phyloP scores from a whole-genome alignment of 2,329 filamentous ascomycete species.

The Thielaviopsis euricoi region DNA sequence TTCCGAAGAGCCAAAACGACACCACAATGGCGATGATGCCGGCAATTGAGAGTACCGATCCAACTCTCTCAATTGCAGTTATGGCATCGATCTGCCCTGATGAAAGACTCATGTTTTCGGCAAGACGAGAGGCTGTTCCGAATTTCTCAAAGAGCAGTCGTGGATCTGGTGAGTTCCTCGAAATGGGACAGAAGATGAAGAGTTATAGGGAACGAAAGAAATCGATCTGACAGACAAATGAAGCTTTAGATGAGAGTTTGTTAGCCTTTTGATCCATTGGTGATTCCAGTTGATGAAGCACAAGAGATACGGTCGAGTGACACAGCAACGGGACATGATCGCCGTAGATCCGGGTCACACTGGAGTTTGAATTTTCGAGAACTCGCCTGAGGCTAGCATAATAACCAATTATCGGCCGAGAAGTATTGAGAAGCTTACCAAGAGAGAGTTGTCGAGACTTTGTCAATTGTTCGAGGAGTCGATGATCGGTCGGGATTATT shows the following conservation, averaged over 20 bases:
- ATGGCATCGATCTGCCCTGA: conserved; percentile 24
- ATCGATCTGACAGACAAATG: not conserved
- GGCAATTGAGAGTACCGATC: conserved; percentile 35
- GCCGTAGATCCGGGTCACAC: not conserved
- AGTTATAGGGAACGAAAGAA: not conserved
- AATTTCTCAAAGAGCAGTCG: not conserved
- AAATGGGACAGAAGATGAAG: not conserved
- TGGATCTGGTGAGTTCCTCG: not conserved
- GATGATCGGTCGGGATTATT: too few species aligned
- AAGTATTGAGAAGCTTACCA: not conserved
- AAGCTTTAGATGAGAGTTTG: not conserved
- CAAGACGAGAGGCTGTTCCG: not conserved
- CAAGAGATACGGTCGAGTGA: not conserved
- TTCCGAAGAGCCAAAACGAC: conserved; percentile 32
- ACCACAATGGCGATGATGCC: conserved; percentile 35
- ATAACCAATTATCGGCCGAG: not conserved
- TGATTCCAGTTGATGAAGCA: not conserved
- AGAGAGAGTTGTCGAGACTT: not conserved
- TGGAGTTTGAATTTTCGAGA: not conserved
- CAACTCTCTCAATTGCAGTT: conserved; percentile 33
- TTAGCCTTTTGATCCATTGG: not conserved
- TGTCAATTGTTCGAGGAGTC: too few species aligned
- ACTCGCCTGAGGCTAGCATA: not conserved
- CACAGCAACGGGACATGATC: not conserved
- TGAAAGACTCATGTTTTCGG: conserved; percentile 17